Conservation (phyloP, 768 basidiomycete genomes). For the Tulasnella sp. region DNA sequence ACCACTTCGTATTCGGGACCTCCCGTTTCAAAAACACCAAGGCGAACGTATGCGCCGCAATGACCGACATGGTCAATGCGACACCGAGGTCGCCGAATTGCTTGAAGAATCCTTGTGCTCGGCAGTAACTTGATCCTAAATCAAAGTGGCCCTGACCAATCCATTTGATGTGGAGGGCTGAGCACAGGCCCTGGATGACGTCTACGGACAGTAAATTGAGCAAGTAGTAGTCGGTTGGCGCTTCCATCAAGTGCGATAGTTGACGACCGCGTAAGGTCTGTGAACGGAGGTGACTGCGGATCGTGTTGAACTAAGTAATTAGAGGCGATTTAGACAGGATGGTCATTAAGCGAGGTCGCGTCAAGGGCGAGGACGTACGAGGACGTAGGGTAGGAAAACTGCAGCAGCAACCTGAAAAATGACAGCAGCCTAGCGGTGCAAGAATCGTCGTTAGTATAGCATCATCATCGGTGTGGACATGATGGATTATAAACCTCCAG, state of each 20-base stretch:
- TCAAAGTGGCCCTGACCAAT: conserved; percentile 43
- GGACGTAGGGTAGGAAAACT: not conserved
- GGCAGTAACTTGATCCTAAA: conserved; percentile 44
- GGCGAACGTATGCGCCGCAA: conserved; percentile 50
- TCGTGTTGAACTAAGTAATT: not conserved
- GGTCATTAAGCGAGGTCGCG: no score
- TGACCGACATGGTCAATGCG: conserved; percentile 46
- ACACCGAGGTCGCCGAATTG: conserved; percentile 51
- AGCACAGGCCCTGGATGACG: conserved; percentile 44
- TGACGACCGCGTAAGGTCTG: not conserved
- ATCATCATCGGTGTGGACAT: not conserved
- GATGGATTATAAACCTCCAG: not conserved
- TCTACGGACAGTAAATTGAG: conserved; percentile 42
- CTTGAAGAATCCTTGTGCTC: conserved; percentile 48
- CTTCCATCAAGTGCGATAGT: not conserved
- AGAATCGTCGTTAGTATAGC: not conserved
- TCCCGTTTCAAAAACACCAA: conserved; percentile 47
- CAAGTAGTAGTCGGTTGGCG: conserved; percentile 43
- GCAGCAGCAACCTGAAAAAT: not conserved
- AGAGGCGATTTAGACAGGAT: no score
- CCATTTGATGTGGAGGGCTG: conserved; percentile 48
- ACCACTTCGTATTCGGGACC: conserved; percentile 42
- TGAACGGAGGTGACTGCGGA: not conserved
- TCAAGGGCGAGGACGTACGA: not conserved
- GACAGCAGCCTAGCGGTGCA: not conserved